Evolutionary conservation across 192 early-diverging fungal genomes (phyloP).

Genomic region (Coemansia javaensis): DNA sequence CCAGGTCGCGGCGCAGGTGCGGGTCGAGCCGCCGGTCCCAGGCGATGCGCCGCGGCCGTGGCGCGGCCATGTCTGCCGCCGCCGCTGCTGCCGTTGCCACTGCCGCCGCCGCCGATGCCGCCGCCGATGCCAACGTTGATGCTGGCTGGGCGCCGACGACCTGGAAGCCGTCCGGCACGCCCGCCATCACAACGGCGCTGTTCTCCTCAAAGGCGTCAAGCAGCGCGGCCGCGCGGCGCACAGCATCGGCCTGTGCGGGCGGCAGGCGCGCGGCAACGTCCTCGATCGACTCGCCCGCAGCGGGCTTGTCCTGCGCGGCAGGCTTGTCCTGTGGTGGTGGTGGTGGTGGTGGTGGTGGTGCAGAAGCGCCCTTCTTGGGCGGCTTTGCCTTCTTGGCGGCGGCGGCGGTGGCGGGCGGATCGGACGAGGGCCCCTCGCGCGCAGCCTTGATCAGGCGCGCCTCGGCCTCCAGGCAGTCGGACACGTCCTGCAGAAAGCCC

Average conservation of each 20-base stretch:
- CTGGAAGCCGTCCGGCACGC: slow-evolving; percentile 45
- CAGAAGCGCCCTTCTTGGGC: slow-evolving; percentile 39
- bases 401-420: too few relatives aligned
- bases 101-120: slow-evolving; percentile 8
- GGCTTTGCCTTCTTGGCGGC: slow-evolving; percentile 21
- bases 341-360: too few relatives aligned
- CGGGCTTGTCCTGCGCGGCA: slow-evolving; percentile 4
- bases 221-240: slow-evolving; percentile 38
- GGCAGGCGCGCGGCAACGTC: slow-evolving; percentile 40
- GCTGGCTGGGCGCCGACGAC: slow-evolving; percentile 34
- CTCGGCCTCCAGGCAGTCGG: slow-evolving; percentile 91
- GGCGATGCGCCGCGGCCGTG: slow-evolving; percentile 15
- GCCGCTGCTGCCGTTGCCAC: slow-evolving; percentile 25
- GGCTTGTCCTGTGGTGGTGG: too few relatives aligned
- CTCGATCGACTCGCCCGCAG: slow-evolving; percentile 35
- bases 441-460: slow-evolving; percentile 51
- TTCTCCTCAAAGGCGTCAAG: slow-evolving; percentile 42
- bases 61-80: slow-evolving; percentile 10
- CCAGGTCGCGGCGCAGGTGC: slow-evolving; percentile 70
- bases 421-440: slow-evolving; percentile 28
- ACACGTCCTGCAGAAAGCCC: slow-evolving; percentile 89
- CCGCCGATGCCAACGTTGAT: slow-evolving; percentile 23
- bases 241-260: slow-evolving; percentile 31
- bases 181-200: slow-evolving; percentile 43
- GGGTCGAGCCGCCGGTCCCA: slow-evolving; percentile 50